A percentile compares a stretch with the other conserved stretches of the same genome.
phyloP scores from a whole-genome alignment of 2,329 filamentous ascomycete genomes.

The Stagonosporopsis cucurbitacearum region DNA sequence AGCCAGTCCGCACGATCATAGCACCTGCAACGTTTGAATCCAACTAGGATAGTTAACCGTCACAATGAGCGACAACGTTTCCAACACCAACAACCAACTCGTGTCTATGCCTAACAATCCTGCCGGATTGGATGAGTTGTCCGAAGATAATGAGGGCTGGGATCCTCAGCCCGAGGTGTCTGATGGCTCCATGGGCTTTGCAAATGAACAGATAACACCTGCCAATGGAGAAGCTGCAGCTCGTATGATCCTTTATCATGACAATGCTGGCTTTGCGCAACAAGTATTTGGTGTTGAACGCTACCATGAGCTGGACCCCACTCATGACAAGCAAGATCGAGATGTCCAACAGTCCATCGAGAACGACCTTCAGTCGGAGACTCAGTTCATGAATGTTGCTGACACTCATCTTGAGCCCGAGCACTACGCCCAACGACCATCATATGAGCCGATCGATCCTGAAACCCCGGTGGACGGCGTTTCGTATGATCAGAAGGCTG shows the following conservation, averaged over 20 bases:
- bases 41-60: not conserved
- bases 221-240: not conserved
- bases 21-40: no score
- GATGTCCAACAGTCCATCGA: slow-evolving; percentile 4
- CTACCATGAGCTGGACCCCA: not conserved
- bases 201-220: not conserved
- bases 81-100: slow-evolving; percentile 2
- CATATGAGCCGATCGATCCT: not conserved
- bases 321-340: not conserved
- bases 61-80: slow-evolving; percentile 1
- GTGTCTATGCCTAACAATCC: not conserved
- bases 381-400: not conserved
- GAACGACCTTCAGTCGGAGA: not conserved
- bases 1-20: no score
- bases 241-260: not conserved
- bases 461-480: not conserved
- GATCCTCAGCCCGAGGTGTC: not conserved
- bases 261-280: not conserved
- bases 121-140: not conserved
- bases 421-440: not conserved
- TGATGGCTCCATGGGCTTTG: not conserved
- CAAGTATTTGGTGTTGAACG: not conserved
- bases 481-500: not conserved
- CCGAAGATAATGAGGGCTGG: not conserved
- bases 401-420: not conserved